Base-by-base conservation (phyloP, 2,329 filamentous ascomycete species). In the Hortaea werneckii region DNA sequence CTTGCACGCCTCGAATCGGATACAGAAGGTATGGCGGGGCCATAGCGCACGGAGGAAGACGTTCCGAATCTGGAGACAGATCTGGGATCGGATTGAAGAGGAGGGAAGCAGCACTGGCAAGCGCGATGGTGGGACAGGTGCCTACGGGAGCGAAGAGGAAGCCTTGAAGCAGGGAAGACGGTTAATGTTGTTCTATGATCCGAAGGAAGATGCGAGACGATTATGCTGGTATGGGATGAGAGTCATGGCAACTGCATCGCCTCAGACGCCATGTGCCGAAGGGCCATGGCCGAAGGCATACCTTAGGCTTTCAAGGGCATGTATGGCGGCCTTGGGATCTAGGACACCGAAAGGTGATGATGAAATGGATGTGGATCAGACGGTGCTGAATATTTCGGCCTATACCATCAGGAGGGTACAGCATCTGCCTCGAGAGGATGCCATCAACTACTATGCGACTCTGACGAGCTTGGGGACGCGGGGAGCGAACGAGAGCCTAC, bases 11-110 rank as follows among this genome's bases (percentile, higher is more conserved):
- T 79, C 80, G 10, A 82, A 77, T 54, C 75, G 70, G 42, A 79
- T 96, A 53, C 92, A 96, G 64, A 77, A 79, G 54, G 71, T 77
- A 65, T 96, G 89, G 89, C 78, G 90, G 63, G 88, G 88, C 10
- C 77, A 94, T 64, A 74, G 65, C 46, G 73, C 70, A 48, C 78
- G 89, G 56, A 74, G 70, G 49, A 61, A 65, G 42, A 69, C 85
- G 50, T 78, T 78, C 52, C 67, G 74, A 40, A 58, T 60, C 45
- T 80, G 78, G 67, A 75, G 84, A 51, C 62, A 65, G 42, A 65
- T 75, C 37, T 86, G 87, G 68, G 84, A 89, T 64, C 59, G 67
- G 6, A 60, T 77, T 56, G 50, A 65, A 67, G 50, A 59, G 13
- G 27, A 53, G 44, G 20, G 27, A 10, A 57, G 26, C 13, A 12